A percentile compares a stretch with the other conserved stretches of the same genome.
Conservation (phyloP, 192 early-diverging fungal species). For the Piromyces finnis region DNA sequence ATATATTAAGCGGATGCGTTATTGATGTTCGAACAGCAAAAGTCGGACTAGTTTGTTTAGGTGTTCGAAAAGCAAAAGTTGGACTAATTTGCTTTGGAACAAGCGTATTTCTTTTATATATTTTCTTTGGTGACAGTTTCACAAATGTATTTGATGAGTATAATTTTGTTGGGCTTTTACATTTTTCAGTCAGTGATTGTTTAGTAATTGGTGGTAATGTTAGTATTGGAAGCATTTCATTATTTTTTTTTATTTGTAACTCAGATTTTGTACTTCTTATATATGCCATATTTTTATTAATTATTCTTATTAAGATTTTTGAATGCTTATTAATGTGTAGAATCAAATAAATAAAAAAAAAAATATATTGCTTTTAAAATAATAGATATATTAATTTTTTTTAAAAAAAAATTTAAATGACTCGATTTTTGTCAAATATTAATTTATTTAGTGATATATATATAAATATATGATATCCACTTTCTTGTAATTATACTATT, state of each 20-base stretch:
- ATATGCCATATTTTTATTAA: not conserved
- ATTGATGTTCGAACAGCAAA: slow-evolving; percentile 5
- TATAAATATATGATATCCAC: too few species aligned
- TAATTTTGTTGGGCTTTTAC: not conserved
- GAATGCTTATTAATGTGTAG: too few species aligned
- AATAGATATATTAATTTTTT: too few species aligned
- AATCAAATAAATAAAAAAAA: too few species aligned
- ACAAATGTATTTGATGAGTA: not conserved
- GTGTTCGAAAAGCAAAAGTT: slow-evolving; percentile 28
- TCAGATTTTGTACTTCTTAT: not conserved
- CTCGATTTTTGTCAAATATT: too few species aligned
- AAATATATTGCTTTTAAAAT: too few species aligned
- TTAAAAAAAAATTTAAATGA: too few species aligned
- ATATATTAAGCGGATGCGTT: slow-evolving; percentile 16
- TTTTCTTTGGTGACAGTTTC: not conserved
- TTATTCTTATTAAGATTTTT: too few species aligned
- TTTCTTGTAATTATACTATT: too few species aligned
- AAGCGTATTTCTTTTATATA: not conserved
- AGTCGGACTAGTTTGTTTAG: slow-evolving; percentile 11
- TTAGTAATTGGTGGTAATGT: not conserved
- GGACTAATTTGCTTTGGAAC: slow-evolving; percentile 7
- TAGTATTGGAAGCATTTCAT: not conserved
- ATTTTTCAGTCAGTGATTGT: not conserved
- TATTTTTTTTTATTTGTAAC: not conserved
- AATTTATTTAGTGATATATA: too few species aligned